Base-by-base conservation (phyloP, 2,329 filamentous ascomycete species). In the Ascochyta clinopodiicola region DNA sequence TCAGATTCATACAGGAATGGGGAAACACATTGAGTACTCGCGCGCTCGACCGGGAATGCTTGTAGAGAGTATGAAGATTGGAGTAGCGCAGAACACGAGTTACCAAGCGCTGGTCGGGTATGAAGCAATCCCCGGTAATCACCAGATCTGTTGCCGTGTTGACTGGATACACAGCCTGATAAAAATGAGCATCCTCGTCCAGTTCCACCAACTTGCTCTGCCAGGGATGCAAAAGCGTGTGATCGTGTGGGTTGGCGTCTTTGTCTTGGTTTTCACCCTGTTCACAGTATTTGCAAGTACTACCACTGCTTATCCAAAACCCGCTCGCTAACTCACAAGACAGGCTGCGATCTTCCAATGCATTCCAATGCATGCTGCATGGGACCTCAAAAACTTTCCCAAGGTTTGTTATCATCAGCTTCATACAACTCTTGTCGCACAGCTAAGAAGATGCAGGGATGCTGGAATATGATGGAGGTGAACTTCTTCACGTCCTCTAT, bases 401-500 rank as follows among this genome's bases (percentile, higher is more conserved):
- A 47, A 39, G 8, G 44, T 39, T 21, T 13, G 35, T 38, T 17
- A 12, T n/a, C 29, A 13, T 4, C 22, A n/a, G 7, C 15, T 22
- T 22, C 1, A 4, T 19, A 39, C 17, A 17, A 17, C 17, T 15
- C 10, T 31, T 15, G 2, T 12, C n/a, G 12, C 34, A 39, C 22
- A 31, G 24, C 22, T 47, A 31, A 47, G 2, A 24, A 4, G 27
- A 19, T 6, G 8, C 10, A 47, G 44, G 44, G 44, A 29, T 47
- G 34, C 15, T 47, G 35, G 44, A 47, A 47, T 9, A 47, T 47
- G 35, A 38, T 39, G 35, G 24, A 0, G 1, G 34, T 31, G 22
- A 47, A 47, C 24, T 39, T 47, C n/a, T 21, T 39, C n/a, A 47
- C 44, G 3, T 47, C 44, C n/a, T 38, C 44, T 24, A 22, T 39